Conservation (phyloP, 805 yeast genomes). For the Yarrowia porcina region DNA sequence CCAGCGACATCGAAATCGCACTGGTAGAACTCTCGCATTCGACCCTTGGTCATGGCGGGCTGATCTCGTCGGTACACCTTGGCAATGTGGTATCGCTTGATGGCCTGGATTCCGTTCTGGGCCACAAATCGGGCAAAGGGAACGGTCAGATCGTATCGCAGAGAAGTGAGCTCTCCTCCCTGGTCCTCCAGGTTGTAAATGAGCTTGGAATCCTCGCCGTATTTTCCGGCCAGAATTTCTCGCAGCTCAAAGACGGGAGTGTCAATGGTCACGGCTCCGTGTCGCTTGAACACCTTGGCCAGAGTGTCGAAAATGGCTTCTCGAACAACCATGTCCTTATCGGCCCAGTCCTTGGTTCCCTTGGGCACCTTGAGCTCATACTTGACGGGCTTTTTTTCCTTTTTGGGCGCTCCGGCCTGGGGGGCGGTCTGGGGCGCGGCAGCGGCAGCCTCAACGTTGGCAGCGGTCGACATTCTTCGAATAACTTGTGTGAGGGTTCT, state of each 20-base stretch:
- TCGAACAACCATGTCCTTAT: slow-evolving; percentile 93
- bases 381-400: slow-evolving; percentile 37
- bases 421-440: not conserved
- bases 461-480: slow-evolving; percentile 19
- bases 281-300: slow-evolving; percentile 77
- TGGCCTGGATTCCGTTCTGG: slow-evolving; percentile 82
- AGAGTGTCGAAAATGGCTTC: slow-evolving; percentile 78
- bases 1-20: slow-evolving; percentile 99
- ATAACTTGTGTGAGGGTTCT: slow-evolving; percentile 10
- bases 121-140: slow-evolving; percentile 98
- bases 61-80: slow-evolving; percentile 98
- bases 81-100: slow-evolving; percentile 95
- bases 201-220: slow-evolving; percentile 97
- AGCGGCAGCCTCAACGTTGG: slow-evolving; percentile 10
- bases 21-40: slow-evolving; percentile 99
- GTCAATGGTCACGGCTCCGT: slow-evolving; percentile 97
- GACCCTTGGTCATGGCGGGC: slow-evolving; percentile 99
- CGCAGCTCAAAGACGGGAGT: slow-evolving; percentile 97
- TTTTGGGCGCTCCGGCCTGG: slow-evolving; percentile 15
- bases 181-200: slow-evolving; percentile 96
- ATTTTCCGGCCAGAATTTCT: slow-evolving; percentile 93
- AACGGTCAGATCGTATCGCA: slow-evolving; percentile 95
- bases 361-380: slow-evolving; percentile 91
- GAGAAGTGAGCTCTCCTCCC: slow-evolving; percentile 95
- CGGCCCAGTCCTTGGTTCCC: slow-evolving; percentile 98